Base-by-base conservation (phyloP, 2,329 filamentous ascomycete genomes). In the Arthroderma sp. region DNA sequence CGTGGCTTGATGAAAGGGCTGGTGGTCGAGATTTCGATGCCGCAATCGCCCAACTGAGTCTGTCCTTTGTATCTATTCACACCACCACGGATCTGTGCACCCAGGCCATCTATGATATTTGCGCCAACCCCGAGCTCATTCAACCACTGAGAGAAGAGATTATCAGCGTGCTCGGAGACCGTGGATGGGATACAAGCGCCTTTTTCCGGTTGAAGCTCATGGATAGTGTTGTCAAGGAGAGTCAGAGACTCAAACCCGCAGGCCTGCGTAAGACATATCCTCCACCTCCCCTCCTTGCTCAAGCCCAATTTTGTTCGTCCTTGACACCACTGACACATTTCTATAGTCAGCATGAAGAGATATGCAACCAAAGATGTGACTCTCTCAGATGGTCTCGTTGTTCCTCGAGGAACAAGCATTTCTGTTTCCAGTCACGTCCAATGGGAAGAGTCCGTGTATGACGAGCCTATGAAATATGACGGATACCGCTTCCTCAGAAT, bases 181-280 rank as follows among this genome's bases (percentile, higher is more conserved):
- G 63, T 1, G 68, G 67, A 0, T 72, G 67, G 66, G 67, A 63
- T 15, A 73, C 72, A 60, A 66, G 66, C 1, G 61, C 70, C 0
- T 61, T 76, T 2, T 70, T 69, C 58, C 70, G 71, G 47, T 62
- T 76, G 41, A 70, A 70, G 58, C 63, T 74, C 1, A 60, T 76
- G 60, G 74, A 76, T 61, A 76, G 74, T 55, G 67, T 70, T 0
- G 61, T 76, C 56, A 75, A 75, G 54, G 73, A 76, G 60, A 63
- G 56, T 2, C 68, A 70, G 51, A 64, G 74, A 1, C 33, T 70
- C 31, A 68, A 68, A 41, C 67, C 68, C 2, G 28, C 63, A 17
- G 58, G 55, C 4, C 56, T 67, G 1, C 54, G 63, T 65, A 54
- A 55, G 55, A 31, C 11, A 11, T 15, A 8, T 23, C 21, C 1